These are phyloP conservation scores for Talaromyces trachyspermus DNA, from an alignment of 495 filamentous ascomycete species.

Conservation along the genomic window DNA sequence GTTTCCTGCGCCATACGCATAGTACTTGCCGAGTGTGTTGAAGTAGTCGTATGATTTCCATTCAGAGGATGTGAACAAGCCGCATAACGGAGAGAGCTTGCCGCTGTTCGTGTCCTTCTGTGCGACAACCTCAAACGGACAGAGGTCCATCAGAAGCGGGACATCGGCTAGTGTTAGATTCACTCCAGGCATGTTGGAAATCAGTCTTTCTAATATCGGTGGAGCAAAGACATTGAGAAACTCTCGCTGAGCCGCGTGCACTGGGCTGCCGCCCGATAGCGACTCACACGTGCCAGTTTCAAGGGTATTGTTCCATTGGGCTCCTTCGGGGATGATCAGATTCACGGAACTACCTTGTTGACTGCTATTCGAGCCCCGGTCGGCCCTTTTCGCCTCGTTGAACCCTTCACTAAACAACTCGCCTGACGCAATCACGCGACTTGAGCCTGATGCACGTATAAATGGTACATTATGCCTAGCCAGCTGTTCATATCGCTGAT, in stretches of 20 bases:
- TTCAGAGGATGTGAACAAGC: slow-evolving; percentile 59
- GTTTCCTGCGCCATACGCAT: slow-evolving; percentile 68
- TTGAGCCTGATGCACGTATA: slow-evolving; percentile 59
- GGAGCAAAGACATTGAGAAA: slow-evolving; percentile 54
- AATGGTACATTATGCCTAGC: slow-evolving; percentile 53
- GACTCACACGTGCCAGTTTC: slow-evolving; percentile 59
- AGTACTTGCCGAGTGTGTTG: slow-evolving; percentile 71
- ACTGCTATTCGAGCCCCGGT: slow-evolving; percentile 24
- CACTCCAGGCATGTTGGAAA: slow-evolving; percentile 51
- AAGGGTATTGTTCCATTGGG: slow-evolving; percentile 67
- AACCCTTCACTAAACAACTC: slow-evolving; percentile 67
- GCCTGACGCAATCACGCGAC: slow-evolving; percentile 67
- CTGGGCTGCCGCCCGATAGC: slow-evolving; percentile 46
- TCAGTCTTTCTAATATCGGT: slow-evolving; percentile 54
- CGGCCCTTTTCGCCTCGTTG: slow-evolving; percentile 45
- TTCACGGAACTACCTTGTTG: slow-evolving; percentile 46
- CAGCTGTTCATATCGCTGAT: slow-evolving; percentile 57
- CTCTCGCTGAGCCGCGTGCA: slow-evolving; percentile 36
- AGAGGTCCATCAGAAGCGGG: slow-evolving; percentile 74
- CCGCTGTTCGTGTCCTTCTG: slow-evolving; percentile 22
- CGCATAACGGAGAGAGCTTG: slow-evolving; percentile 57
- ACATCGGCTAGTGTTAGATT: slow-evolving; percentile 51
- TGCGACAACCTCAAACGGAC: slow-evolving; percentile 72
- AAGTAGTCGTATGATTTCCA: slow-evolving; percentile 73
- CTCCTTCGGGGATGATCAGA: slow-evolving; percentile 56